A percentile compares a stretch with the other conserved stretches of the same genome.
Conservation (phyloP, 345 rosid species). For the Cochlearia excelsa region DNA sequence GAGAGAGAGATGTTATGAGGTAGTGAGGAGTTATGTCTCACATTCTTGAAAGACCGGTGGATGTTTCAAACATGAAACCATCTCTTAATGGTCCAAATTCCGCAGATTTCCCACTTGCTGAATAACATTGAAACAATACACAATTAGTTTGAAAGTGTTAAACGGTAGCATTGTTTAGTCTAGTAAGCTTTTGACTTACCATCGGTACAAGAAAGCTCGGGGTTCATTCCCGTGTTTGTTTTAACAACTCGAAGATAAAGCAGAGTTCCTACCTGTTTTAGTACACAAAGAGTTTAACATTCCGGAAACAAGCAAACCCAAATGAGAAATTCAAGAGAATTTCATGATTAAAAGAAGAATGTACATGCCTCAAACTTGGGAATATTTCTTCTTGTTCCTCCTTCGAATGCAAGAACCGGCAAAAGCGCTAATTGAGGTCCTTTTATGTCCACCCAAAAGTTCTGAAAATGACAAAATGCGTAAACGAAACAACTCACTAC, state of each 20-base stretch:
- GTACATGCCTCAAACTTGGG: slow-evolving; percentile 64
- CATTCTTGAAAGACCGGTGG: slow-evolving; percentile 79
- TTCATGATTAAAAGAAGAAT: slow-evolving; percentile 7
- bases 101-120: slow-evolving; percentile 80
- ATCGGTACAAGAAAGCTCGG: slow-evolving; percentile 72
- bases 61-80: slow-evolving; percentile 81
- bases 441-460: slow-evolving; percentile 74
- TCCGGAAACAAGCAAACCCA: neutral
- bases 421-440: slow-evolving; percentile 68
- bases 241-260: slow-evolving; percentile 70
- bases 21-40: slow-evolving; percentile 43
- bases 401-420: slow-evolving; percentile 86
- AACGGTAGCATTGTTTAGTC: too few species aligned
- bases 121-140: slow-evolving; percentile 2
- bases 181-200: slow-evolving; percentile 40
- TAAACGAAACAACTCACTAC: neutral
- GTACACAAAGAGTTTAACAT: neutral
- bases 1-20: neutral
- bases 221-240: slow-evolving; percentile 69
- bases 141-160: neutral
- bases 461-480: slow-evolving; percentile 38
- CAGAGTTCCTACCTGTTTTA: slow-evolving; percentile 69
- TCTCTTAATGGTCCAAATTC: slow-evolving; percentile 70
- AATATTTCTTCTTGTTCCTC: slow-evolving; percentile 75
- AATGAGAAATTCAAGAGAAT: neutral